phyloP scores from a whole-genome alignment of 1,139 yeast genomes.

The Spathaspora sp. region DNA sequence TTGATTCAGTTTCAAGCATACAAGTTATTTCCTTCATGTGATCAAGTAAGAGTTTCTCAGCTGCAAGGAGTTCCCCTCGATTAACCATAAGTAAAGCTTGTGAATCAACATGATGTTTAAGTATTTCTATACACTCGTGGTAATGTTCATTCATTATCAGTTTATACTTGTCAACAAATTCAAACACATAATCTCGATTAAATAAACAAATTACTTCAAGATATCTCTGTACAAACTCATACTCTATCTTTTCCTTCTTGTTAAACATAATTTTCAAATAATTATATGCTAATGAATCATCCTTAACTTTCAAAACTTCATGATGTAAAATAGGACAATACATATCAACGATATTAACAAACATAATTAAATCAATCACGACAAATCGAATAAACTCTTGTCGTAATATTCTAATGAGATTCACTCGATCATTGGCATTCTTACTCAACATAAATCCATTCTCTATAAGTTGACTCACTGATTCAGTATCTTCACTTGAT shows the following conservation, averaged over 20 bases:
- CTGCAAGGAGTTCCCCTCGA: constrained; percentile 22
- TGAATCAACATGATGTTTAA: constrained; percentile 30
- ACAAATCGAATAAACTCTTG: constrained; percentile 39
- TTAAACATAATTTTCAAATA: constrained; percentile 28
- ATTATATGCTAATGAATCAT: constrained; percentile 21
- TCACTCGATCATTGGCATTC: constrained; percentile 29
- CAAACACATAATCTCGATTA: constrained; percentile 18
- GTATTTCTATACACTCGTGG: constrained; percentile 14
- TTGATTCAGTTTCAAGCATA: constrained; percentile 13
- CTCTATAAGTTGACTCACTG: constrained; percentile 31
- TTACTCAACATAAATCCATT: constrained; percentile 36
- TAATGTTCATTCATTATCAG: constrained; percentile 16
- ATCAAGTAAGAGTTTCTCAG: constrained; percentile 27
- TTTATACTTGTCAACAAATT: constrained; percentile 18
- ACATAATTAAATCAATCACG: constrained; percentile 30
- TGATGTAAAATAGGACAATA: constrained; percentile 40
- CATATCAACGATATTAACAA: constrained; percentile 37
- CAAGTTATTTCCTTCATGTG: constrained; percentile 17
- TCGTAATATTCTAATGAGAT: constrained; percentile 33
- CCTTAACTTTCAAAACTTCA: constrained; percentile 29
- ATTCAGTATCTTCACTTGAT: too few species aligned
- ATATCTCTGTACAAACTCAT: constrained; percentile 25
- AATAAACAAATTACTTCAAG: constrained; percentile 29
- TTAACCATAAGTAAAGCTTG: constrained; percentile 21
- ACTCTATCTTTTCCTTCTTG: constrained; percentile 5